phyloP scores from a whole-genome alignment of 371 early-diverging fungal genomes.

The Mucor sp. region DNA sequence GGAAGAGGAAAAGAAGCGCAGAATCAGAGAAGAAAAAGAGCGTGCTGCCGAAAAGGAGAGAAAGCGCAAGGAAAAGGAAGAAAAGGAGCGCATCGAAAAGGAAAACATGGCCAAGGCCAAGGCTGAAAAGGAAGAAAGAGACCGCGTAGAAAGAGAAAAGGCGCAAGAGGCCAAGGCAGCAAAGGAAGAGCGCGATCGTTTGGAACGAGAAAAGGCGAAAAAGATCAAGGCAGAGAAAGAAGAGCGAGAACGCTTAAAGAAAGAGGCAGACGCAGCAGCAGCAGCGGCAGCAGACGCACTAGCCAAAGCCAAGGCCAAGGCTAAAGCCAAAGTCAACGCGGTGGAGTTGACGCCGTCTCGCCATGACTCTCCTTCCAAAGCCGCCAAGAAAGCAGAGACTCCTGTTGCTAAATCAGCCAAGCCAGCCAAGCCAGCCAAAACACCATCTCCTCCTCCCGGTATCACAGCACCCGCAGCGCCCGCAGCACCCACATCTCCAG shows the following conservation, averaged over 20 bases:
- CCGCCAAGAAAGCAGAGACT: not conserved
- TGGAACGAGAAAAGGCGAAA: slow-evolving; percentile 11
- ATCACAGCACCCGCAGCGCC: not conserved
- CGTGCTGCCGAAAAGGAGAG: slow-evolving; percentile 18
- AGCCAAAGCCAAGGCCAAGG: not conserved
- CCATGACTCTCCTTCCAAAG: not conserved
- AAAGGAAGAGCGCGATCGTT: slow-evolving; percentile 31
- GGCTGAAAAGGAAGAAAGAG: slow-evolving; percentile 46
- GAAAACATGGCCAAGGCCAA: slow-evolving; percentile 7
- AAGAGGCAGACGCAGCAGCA: not conserved
- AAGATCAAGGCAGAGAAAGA: slow-evolving; percentile 37
- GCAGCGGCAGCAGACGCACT: not conserved
- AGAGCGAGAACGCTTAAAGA: not conserved
- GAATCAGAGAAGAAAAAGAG: slow-evolving; percentile 19
- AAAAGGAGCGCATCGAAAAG: slow-evolving; percentile 12
- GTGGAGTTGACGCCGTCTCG: not conserved
- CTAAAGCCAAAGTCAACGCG: not conserved
- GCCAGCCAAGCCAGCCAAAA: not conserved
- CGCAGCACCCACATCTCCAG: not conserved
- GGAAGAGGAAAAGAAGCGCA: slow-evolving; percentile 32
- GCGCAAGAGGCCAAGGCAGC: slow-evolving; percentile 30
- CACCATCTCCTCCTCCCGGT: slow-evolving; percentile 6
- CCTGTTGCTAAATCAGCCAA: not conserved
- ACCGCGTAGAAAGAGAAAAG: slow-evolving; percentile 14
- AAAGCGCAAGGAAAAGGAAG: slow-evolving; percentile 39